Conservation (phyloP, 352 stramenopile species). For the Pythium pyrilobum region DNA sequence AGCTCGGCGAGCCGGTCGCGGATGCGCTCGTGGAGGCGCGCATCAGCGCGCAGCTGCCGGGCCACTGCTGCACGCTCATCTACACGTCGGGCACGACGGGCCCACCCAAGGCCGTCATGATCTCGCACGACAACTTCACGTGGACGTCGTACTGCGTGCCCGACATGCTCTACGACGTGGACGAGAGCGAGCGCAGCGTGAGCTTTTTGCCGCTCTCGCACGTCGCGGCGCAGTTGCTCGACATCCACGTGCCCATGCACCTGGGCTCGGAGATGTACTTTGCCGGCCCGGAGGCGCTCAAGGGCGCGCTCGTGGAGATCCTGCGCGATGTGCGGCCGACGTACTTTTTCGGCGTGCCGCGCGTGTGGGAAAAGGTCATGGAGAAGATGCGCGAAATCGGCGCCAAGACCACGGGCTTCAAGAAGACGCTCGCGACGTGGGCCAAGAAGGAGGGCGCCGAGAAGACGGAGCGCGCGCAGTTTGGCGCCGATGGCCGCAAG, state of each 20-base stretch:
- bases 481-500: conserved; percentile 41
- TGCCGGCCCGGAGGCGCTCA: conserved; percentile 62
- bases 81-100: conserved; percentile 88
- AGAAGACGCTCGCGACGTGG: conserved; percentile 80
- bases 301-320: conserved; percentile 57
- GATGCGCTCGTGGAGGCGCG: conserved; percentile 28
- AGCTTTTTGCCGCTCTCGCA: conserved; percentile 84
- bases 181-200: conserved; percentile 50
- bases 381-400: conserved; percentile 66
- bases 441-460: conserved; percentile 67
- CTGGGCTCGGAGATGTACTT: conserved; percentile 72
- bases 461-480: conserved; percentile 63
- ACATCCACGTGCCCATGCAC: conserved; percentile 69
- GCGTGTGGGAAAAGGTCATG: conserved; percentile 87
- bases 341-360: conserved; percentile 82
- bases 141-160: conserved; percentile 56
- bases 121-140: conserved; percentile 73
- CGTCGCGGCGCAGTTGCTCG: conserved; percentile 70
- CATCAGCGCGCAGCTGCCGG: conserved; percentile 42
- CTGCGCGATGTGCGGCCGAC: conserved; percentile 59
- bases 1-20: conserved; percentile 32
- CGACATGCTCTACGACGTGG: conserved; percentile 46
- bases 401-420: conserved; percentile 59
- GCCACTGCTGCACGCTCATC: conserved; percentile 80
- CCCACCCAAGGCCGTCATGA: conserved; percentile 64